Evolutionary conservation across 129 eudicot species (phyloP), one percentile per base, ranked within the genome.

Genomic region (Centella asiatica): DNA sequence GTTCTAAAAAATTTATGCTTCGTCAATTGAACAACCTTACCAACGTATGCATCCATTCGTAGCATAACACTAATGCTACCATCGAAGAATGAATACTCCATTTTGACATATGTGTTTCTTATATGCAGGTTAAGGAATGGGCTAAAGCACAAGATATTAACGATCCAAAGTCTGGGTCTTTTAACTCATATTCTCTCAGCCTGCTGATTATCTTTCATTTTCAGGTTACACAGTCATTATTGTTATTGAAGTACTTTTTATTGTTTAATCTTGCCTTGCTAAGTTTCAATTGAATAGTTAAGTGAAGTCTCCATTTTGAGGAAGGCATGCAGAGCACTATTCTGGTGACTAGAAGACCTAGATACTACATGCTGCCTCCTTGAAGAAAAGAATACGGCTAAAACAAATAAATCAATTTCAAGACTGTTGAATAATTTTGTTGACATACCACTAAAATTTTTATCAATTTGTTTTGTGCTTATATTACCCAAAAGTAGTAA

Each of bases 111-210:
- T 57, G 22, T 27, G 25, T 62, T 32, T 24, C 5, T 59, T 73
- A 19, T 68, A 25, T 73, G 79, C 81, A 92, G 98, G 90, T 84
- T 19, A 92, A 92, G 74, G 98, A 92, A 73, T 90, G 98, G 98
- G 95, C 98, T 62, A 90, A 87, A 57, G 78, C 95, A 57, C 84
- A 87, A 51, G 76, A 76, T 64, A 87, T 92, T 29, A 92, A 87
- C 69, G 89, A 87, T 57, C 73, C 98, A 34, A 87, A 82, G 76
- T 62, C 81, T 52, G 98, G 98, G 64, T 72, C 88, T 32, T 76
- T 92, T 50, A 92, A 92, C 62, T 92, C 98, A 22, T 92, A 92
- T 78, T 79, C 90, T 36, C 79, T 92, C 50, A 81, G 90, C 67
- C 73, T 92, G 67, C 90, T 92, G 44, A 69, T 92, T 23, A 65